phyloP scores from a whole-genome alignment of 2,329 filamentous ascomycete species.

The Colletotrichum sublineola region DNA sequence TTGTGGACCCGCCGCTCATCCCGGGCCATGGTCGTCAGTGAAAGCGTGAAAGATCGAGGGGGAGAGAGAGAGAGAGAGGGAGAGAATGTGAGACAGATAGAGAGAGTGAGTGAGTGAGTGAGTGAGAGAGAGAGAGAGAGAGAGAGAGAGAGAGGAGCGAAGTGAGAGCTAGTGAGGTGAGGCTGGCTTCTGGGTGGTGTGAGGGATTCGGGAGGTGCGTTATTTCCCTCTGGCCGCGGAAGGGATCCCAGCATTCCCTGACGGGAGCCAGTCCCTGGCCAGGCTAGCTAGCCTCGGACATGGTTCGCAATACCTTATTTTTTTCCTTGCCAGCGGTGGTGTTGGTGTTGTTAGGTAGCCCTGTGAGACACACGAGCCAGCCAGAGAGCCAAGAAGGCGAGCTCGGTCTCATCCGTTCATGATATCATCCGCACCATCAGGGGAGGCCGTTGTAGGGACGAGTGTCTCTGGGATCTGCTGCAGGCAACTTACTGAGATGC shows the following conservation, averaged over 20 bases:
- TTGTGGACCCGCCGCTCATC: neutral
- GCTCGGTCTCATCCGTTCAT: slow-evolving; percentile 24
- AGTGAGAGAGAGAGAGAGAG: neutral
- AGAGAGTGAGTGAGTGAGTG: too few species aligned
- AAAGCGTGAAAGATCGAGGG: neutral
- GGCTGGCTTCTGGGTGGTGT: neutral
- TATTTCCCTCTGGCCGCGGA: slow-evolving; percentile 19
- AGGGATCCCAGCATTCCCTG: slow-evolving; percentile 6
- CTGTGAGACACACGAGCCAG: neutral
- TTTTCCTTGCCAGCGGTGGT: neutral
- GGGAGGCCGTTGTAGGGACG: slow-evolving; percentile 6
- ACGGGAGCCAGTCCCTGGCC: slow-evolving; percentile 14
- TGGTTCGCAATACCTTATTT: slow-evolving; percentile 22
- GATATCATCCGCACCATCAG: slow-evolving; percentile 27
- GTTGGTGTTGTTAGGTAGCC: neutral
- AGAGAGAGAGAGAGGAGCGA: neutral
- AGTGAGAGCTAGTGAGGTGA: neutral
- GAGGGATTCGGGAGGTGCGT: slow-evolving; percentile 3
- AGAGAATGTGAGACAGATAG: neutral
- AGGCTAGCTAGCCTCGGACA: neutral
- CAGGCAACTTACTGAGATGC: neutral
- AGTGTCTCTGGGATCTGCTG: slow-evolving; percentile 4
- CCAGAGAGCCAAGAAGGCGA: neutral
- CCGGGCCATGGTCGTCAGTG: neutral
- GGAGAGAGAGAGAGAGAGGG: neutral